phyloP scores from a whole-genome alignment of 139 green algal genomes.

The Edaphochlamys debaryana region DNA sequence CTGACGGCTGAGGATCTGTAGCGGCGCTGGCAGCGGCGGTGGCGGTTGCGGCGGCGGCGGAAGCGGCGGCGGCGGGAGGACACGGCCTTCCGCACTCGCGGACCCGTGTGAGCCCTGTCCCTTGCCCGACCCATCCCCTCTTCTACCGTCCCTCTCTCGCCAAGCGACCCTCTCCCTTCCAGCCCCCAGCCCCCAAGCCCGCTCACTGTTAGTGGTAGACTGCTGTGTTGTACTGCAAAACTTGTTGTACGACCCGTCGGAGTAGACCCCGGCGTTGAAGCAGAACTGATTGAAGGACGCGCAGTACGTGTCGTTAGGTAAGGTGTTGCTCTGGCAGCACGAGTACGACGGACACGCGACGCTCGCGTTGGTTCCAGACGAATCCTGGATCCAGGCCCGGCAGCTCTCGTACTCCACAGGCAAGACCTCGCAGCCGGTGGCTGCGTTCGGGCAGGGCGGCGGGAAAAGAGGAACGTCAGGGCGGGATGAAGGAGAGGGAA shows the following conservation, averaged over 20 bases:
- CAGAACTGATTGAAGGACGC: neutral
- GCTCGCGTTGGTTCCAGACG: neutral
- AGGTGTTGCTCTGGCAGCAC: neutral
- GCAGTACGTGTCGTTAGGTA: neutral
- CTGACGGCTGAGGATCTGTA: no score
- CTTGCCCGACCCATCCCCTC: neutral
- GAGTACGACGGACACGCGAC: neutral
- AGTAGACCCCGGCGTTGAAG: neutral
- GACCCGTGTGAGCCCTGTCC: no score
- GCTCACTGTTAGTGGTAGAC: neutral
- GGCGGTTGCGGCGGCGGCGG: no score
- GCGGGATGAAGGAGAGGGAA: no score
- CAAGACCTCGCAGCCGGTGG: constrained; percentile 7
- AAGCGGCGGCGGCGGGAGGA: neutral
- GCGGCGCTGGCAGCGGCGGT: no score
- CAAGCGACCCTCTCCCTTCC: no score
- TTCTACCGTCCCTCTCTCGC: neutral
- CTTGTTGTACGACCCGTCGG: neutral
- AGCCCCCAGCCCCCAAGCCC: no score
- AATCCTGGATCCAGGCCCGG: neutral
- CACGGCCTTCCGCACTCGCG: no score
- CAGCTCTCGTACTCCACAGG: neutral
- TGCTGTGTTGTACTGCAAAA: neutral
- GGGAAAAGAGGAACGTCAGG: no score
- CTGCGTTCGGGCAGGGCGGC: neutral